Evolutionary conservation across 495 filamentous ascomycete species (phyloP).

Genomic region (Lasiosphaeria miniovina): DNA sequence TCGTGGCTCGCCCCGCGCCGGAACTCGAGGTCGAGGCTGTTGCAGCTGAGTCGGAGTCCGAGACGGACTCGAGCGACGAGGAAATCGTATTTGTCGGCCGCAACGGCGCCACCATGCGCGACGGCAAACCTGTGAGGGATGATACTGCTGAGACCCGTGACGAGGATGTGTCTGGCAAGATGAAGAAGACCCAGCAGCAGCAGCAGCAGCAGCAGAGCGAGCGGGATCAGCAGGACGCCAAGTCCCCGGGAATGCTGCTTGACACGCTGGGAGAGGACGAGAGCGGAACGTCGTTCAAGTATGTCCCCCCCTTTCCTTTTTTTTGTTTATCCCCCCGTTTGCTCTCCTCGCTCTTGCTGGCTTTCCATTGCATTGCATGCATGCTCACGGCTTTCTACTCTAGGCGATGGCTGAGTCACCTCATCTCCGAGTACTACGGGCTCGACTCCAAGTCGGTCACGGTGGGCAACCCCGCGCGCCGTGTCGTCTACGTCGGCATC

Average conservation of each 20-base stretch:
- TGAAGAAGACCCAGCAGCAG: slow-evolving; percentile 29
- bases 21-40: background rate
- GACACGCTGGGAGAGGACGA: slow-evolving; percentile 70
- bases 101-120: slow-evolving; percentile 66
- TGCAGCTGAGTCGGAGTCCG: slow-evolving; percentile 10
- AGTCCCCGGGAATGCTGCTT: slow-evolving; percentile 64
- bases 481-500: slow-evolving; percentile 88
- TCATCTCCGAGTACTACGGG: slow-evolving; percentile 89
- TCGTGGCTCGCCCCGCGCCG: slow-evolving; percentile 10
- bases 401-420: slow-evolving; percentile 92
- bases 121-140: slow-evolving; percentile 35
- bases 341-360: background rate
- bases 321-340: slow-evolving; percentile 20
- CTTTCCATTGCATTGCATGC: background rate
- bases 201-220: slow-evolving; percentile 19
- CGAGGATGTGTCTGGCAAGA: slow-evolving; percentile 8
- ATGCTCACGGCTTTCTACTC: background rate
- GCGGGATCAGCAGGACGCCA: no score
- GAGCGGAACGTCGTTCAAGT: slow-evolving; percentile 74
- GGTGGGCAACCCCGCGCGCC: slow-evolving; percentile 67
- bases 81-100: slow-evolving; percentile 92
- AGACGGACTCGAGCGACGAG: slow-evolving; percentile 67
- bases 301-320: slow-evolving; percentile 27
- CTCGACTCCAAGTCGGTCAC: slow-evolving; percentile 81
- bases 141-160: background rate